Conservation (phyloP, 73 alveolate genomes). For the Loxodes magnus region DNA sequence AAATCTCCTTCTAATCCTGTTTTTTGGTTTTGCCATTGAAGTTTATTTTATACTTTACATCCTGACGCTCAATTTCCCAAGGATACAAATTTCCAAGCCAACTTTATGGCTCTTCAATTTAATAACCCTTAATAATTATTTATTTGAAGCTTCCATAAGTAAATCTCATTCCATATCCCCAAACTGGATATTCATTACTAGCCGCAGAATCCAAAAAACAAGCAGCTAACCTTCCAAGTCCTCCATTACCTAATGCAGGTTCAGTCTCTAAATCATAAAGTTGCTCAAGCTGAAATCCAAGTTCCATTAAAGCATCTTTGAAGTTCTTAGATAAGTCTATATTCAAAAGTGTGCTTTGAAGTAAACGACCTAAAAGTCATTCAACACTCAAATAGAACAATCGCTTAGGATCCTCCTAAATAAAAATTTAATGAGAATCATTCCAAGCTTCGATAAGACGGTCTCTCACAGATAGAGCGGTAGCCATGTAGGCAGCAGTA, state of each 20-base stretch:
- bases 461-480: conserved; percentile 89
- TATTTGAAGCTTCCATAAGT: conserved; percentile 98
- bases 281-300: conserved; percentile 83
- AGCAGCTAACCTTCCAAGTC: conserved; percentile 98
- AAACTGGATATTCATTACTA: conserved; percentile 92
- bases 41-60: conserved; percentile 75
- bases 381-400: conserved; percentile 92
- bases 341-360: conserved; percentile 91
- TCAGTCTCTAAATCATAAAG: conserved; percentile 93
- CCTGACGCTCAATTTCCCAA: conserved; percentile 97
- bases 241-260: conserved; percentile 99
- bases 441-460: conserved; percentile 91
- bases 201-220: conserved; percentile 98
- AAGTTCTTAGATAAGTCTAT: conserved; percentile 75
- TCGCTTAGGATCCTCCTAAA: conserved; percentile 17
- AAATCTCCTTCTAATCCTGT: conserved; percentile 60
- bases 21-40: conserved; percentile 84
- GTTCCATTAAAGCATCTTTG: conserved; percentile 31
- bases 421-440: conserved; percentile 62
- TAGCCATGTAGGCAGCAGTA: conserved; percentile 71
- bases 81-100: conserved; percentile 96
- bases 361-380: conserved; percentile 88
- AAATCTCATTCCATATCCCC: conserved; percentile 99
- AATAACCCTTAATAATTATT: conserved; percentile 84
- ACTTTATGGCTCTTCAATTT: conserved; percentile 95